Base-by-base conservation (phyloP, 2,329 filamentous ascomycete genomes). In the Claviceps sp. region DNA sequence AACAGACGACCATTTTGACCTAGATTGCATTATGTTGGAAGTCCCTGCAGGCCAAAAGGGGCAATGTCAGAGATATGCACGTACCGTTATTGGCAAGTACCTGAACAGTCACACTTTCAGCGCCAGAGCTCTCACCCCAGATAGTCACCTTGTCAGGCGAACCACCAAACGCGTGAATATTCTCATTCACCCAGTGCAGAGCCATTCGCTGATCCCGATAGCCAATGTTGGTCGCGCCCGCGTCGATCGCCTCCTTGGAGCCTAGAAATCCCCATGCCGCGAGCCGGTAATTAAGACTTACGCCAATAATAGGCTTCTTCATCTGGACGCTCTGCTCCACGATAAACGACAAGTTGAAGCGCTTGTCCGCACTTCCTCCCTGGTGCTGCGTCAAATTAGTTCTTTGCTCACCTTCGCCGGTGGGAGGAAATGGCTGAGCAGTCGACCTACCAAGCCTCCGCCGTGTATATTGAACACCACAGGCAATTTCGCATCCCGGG, bases 71-170 rank as follows among this genome's bases (percentile, higher is more conserved):
- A 18, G 40, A 18, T 3, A 18, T 8, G 5, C 22, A 9, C 38
- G n/a, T 18, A 41, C 42, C 75, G 14, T 71, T 70, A 52, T 75
- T 76, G 5, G 73, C 73, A 18, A 71, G 61, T 1, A 75, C 63
- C 47, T 77, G 74, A 3, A 63, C 62, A 3, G 70, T 67, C 1
- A 76, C 70, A 5, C 67, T 71, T 52, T 69, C 70, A 20, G 63
- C 74, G 1, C 75, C 75, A 1, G 75, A 74, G 18, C 70, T 75
- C 59, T 78, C 72, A 36, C 72, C 76, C 62, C 70, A 77, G 40
- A 77, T 65, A 1, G 71, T 75, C 16, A 76, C 71, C 50, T 73
- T 69, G 2, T 58, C 52, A 13, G 70, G 64, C 40, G 73, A 67
- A 5, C 72, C 73, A 20, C 72, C 72, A 51, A 75, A 76, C 3